A percentile compares a stretch with the other conserved stretches of the same genome.
These are phyloP conservation scores for Psilocybe cyanescens DNA, from an alignment of 768 basidiomycete species.

Conservation along the genomic window DNA sequence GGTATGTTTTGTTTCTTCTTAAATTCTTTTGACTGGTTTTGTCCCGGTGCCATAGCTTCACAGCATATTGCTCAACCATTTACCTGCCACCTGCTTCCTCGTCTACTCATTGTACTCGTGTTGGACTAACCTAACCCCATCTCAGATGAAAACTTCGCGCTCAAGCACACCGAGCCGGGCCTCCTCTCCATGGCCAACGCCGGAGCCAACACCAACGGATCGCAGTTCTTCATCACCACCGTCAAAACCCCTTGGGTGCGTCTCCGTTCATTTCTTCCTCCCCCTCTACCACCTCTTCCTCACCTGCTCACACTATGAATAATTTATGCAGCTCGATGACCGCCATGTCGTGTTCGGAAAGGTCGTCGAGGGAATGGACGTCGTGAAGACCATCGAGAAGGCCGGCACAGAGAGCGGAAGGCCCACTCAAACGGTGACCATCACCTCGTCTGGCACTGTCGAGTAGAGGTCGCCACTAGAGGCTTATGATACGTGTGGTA, in stretches of 20 bases:
- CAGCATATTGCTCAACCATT: not conserved
- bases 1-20: constrained; percentile 42
- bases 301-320: no score
- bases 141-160: constrained; percentile 81
- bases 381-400: constrained; percentile 65
- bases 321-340: constrained; percentile 51
- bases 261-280: not conserved
- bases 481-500: no score
- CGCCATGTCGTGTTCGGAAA: constrained; percentile 77
- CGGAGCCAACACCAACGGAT: constrained; percentile 80
- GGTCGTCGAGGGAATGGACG: constrained; percentile 63
- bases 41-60: not conserved
- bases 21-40: not conserved
- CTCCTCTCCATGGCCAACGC: constrained; percentile 87
- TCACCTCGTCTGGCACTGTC: constrained; percentile 61
- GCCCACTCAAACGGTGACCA: constrained; percentile 51
- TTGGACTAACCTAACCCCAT: not conserved
- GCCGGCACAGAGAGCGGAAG: constrained; percentile 41
- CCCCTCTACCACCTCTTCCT: not conserved
- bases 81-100: not conserved
- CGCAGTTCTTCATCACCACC: constrained; percentile 85
- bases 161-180: constrained; percentile 69
- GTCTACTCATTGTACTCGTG: not conserved
- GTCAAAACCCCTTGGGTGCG: constrained; percentile 65
- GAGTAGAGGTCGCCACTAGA: constrained; percentile 14